phyloP scores from a whole-genome alignment of 345 rosid species.

The Erysimum cheiranthoides region DNA sequence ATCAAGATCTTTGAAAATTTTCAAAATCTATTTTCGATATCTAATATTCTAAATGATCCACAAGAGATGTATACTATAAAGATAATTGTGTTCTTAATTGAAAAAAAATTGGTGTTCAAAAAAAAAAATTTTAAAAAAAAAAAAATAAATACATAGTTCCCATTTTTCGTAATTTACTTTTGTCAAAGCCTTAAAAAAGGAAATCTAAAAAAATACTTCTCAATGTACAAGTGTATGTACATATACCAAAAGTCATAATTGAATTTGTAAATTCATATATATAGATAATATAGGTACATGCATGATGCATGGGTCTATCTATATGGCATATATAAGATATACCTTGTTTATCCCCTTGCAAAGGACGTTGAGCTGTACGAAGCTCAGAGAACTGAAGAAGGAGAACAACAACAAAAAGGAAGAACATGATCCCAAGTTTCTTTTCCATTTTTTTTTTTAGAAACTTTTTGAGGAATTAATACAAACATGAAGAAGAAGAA shows the following conservation, averaged over 20 bases:
- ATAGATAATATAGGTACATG: conserved; percentile 13
- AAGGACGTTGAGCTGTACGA: conserved; percentile 31
- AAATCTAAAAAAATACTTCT: not conserved
- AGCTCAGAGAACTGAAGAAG: conserved; percentile 33
- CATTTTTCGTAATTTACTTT: not conserved
- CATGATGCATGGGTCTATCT: conserved; percentile 9
- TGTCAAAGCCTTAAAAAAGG: not conserved
- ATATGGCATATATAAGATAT: not conserved
- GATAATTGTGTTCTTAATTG: not conserved
- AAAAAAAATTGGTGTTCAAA: too few species aligned
- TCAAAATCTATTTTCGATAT: not conserved
- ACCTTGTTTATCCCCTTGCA: conserved; percentile 37
- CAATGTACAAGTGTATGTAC: not conserved
- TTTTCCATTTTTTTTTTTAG: conserved; percentile 32
- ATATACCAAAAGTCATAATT: conserved; percentile 1
- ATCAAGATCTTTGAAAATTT: not conserved
- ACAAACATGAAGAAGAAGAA: conserved; percentile 27
- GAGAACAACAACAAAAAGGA: conserved; percentile 17
- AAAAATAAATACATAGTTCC: not conserved
- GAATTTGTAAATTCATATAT: conserved; percentile 1
- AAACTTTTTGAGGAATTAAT: conserved; percentile 15
- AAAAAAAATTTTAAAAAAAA: too few species aligned
- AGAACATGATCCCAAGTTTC: conserved; percentile 21
- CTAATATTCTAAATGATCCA: not conserved
- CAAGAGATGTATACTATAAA: not conserved